Percentiles rank a stretch among this genome's conserved stretches.
Conservation (phyloP, 2,329 filamentous ascomycete species). For the Phaeosphaeria sp. region DNA sequence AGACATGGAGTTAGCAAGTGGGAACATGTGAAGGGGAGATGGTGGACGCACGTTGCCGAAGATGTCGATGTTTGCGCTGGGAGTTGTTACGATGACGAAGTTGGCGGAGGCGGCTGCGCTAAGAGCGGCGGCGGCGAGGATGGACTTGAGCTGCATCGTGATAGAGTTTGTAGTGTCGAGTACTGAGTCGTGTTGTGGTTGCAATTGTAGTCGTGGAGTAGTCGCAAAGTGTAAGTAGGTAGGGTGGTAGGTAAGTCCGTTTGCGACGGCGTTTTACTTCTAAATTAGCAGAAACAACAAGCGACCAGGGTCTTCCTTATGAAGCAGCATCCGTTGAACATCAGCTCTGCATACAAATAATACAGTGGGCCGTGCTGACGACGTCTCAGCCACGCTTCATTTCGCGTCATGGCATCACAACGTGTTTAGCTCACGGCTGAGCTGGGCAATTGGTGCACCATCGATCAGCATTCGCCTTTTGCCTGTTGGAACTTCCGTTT, state of each 20-base stretch:
- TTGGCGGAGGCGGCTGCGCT: slow-evolving; percentile 24
- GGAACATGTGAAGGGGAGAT: neutral
- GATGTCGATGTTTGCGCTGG: slow-evolving; percentile 21
- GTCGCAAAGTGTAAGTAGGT: neutral
- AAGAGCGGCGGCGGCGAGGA: slow-evolving; percentile 23
- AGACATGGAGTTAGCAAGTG: slow-evolving; percentile 6
- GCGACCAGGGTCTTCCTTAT: neutral
- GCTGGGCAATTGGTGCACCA: neutral
- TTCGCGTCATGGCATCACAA: neutral
- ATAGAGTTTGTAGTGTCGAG: neutral
- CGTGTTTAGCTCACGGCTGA: neutral
- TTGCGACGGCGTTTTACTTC: neutral
- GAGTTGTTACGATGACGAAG: slow-evolving; percentile 28
- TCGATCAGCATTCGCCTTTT: neutral
- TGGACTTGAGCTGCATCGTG: slow-evolving; percentile 26
- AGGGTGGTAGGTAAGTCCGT: neutral
- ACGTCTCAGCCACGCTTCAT: slow-evolving; percentile 6
- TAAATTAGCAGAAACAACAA: neutral
- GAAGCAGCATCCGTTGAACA: neutral
- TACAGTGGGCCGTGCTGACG: slow-evolving; percentile 1
- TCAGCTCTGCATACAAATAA: neutral
- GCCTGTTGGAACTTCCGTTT: neutral
- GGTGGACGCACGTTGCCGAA: slow-evolving; percentile 17
- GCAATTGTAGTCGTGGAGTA: neutral
- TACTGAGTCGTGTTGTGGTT: neutral